Evolutionary conservation across 2,329 filamentous ascomycete genomes (phyloP).

Genomic region (Hypoxylon sp.): DNA sequence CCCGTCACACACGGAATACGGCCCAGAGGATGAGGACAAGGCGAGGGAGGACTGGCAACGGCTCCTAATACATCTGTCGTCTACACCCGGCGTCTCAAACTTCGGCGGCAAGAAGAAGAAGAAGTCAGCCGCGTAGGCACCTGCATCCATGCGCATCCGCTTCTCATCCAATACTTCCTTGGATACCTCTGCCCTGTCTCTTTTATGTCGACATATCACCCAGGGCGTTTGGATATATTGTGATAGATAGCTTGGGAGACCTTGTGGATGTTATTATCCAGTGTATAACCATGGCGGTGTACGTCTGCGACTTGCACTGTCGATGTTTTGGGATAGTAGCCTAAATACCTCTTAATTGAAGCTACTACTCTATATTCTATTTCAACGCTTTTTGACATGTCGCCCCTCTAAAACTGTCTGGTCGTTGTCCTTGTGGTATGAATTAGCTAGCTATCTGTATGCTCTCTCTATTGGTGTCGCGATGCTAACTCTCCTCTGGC

Average conservation of each 20-base stretch:
- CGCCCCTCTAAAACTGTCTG: neutral
- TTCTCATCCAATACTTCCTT: slow-evolving; percentile 59
- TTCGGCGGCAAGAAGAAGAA: slow-evolving; percentile 75
- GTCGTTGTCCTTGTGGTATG: neutral
- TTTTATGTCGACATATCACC: slow-evolving; percentile 52
- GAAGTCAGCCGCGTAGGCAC: slow-evolving; percentile 65
- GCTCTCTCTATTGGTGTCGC: no score
- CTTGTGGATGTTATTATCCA: slow-evolving; percentile 16
- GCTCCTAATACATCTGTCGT: slow-evolving; percentile 85
- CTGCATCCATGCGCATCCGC: slow-evolving; percentile 43
- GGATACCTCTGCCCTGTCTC: slow-evolving; percentile 41
- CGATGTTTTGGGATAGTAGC: neutral
- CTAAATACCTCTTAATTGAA: slow-evolving; percentile 4
- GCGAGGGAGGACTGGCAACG: slow-evolving; percentile 91
- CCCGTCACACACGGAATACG: slow-evolving; percentile 42
- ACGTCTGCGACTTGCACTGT: slow-evolving; percentile 4
- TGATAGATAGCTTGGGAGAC: slow-evolving; percentile 57
- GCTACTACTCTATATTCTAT: neutral
- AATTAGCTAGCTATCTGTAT: no score
- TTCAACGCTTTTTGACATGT: neutral
- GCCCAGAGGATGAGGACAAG: slow-evolving; percentile 56
- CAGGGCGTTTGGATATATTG: slow-evolving; percentile 57
- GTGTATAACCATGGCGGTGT: slow-evolving; percentile 14
- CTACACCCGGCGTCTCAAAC: slow-evolving; percentile 59
- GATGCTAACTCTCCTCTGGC: no score